These are phyloP conservation scores for Didymella sp. DNA, from an alignment of 2,329 filamentous ascomycete genomes.

Conservation along the genomic window DNA sequence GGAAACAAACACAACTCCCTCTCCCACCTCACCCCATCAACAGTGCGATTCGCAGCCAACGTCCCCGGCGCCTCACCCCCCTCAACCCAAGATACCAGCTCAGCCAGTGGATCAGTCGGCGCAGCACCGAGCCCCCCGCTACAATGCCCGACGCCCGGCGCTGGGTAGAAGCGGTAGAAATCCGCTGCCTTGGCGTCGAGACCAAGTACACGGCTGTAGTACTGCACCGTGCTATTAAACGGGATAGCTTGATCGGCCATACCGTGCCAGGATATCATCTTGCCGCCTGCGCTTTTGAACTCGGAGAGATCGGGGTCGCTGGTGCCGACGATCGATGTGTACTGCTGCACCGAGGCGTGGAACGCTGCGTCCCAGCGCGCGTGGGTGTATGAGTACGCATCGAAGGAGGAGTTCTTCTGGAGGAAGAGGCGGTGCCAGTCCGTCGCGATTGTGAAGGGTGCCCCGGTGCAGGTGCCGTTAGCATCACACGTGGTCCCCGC, in stretches of 20 bases:
- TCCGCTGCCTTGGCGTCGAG: constrained; percentile 23
- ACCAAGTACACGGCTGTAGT: constrained; percentile 23
- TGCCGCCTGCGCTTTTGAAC: constrained; percentile 30
- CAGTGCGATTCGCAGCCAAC: constrained; percentile 17
- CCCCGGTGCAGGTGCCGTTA: constrained; percentile 15
- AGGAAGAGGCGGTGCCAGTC: constrained; percentile 26
- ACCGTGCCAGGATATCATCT: constrained; percentile 37
- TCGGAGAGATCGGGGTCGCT: constrained; percentile 26
- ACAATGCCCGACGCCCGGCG: constrained; percentile 32
- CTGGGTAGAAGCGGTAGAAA: constrained; percentile 33
- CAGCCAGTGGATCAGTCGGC: constrained; percentile 42
- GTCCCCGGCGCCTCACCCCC: constrained; percentile 23
- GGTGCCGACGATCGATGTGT: constrained; percentile 23
- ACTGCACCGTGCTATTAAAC: constrained; percentile 19
- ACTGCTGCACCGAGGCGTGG: constrained; percentile 19
- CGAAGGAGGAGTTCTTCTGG: constrained; percentile 21
- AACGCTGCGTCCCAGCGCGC: constrained; percentile 13
- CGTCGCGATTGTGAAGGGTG: not conserved
- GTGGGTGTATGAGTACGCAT: constrained; percentile 3
- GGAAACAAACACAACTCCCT: constrained; percentile 26
- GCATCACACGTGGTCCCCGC: constrained; percentile 17
- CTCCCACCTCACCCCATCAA: constrained; percentile 12
- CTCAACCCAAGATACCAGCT: constrained; percentile 36
- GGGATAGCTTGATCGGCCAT: constrained; percentile 23
- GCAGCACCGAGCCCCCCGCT: constrained; percentile 21